Evolutionary conservation across 116 monocot genomes (phyloP).

Genomic region (Trichopus zeylanicus): DNA sequence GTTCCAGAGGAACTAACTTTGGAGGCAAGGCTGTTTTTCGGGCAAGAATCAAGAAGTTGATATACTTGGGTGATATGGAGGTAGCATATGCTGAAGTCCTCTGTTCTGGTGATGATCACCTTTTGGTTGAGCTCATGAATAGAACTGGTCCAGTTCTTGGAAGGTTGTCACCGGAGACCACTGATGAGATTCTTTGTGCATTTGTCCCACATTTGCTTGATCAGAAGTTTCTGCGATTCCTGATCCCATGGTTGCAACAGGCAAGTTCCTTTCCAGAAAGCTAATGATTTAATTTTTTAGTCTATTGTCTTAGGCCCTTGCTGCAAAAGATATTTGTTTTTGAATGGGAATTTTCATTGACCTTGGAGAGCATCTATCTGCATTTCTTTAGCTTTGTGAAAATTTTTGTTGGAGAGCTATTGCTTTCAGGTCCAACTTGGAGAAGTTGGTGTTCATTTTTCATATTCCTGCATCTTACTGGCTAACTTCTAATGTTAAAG

Average conservation of each 20-base stretch:
- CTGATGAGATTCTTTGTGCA: conserved; percentile 36
- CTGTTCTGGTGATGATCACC: conserved; percentile 40
- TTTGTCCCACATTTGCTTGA: conserved; percentile 39
- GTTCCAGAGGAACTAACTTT: conserved; percentile 6
- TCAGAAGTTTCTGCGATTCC: conserved; percentile 34
- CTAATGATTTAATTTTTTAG: not conserved
- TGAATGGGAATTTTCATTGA: too few species aligned
- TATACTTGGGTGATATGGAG: conserved; percentile 50
- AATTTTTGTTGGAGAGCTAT: too few species aligned
- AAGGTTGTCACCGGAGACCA: conserved; percentile 47
- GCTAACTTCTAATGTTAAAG: not conserved
- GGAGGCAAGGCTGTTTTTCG: conserved; percentile 26
- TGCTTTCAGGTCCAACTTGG: too few species aligned
- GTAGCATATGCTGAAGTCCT: conserved; percentile 62
- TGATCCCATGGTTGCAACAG: conserved; percentile 89
- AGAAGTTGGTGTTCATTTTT: too few species aligned
- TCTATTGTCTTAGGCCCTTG: too few species aligned
- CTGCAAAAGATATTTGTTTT: too few species aligned
- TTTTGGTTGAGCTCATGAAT: conserved; percentile 71
- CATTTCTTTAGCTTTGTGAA: too few species aligned
- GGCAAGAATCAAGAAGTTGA: conserved; percentile 40
- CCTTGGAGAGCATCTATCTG: too few species aligned
- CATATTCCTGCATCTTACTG: too few species aligned
- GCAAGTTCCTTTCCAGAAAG: conserved; percentile 21
- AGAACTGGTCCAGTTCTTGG: conserved; percentile 86